Conservation (phyloP, 2,329 filamentous ascomycete genomes). For the Magnaporthiopsis poae region DNA sequence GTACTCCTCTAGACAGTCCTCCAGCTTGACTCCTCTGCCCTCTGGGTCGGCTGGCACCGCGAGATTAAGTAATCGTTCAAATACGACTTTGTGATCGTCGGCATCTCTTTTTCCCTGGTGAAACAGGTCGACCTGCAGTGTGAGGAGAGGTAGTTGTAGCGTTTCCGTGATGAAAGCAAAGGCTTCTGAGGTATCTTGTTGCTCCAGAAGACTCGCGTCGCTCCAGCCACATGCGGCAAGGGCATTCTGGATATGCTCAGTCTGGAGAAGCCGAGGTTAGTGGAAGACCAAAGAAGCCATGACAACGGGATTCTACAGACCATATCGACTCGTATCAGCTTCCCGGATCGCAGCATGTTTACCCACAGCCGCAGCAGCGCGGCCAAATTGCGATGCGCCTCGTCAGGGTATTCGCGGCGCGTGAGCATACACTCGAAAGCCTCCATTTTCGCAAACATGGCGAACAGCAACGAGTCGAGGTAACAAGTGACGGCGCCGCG, state of each 20-base stretch:
- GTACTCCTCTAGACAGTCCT: constrained; percentile 86
- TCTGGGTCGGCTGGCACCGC: constrained; percentile 72
- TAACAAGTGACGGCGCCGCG: constrained; percentile 85
- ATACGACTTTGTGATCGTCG: constrained; percentile 89
- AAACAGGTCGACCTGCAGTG: constrained; percentile 87
- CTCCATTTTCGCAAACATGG: constrained; percentile 85
- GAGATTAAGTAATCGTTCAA: constrained; percentile 81
- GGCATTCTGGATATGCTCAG: constrained; percentile 55
- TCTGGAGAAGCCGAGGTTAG: constrained; percentile 8
- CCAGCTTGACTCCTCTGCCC: constrained; percentile 64
- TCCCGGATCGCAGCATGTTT: constrained; percentile 77
- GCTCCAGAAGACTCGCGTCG: constrained; percentile 64
- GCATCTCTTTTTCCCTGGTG: constrained; percentile 72
- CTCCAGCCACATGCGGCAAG: constrained; percentile 80
- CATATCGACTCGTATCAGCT: constrained; percentile 75
- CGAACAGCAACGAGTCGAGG: constrained; percentile 79
- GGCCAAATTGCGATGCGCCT: constrained; percentile 61
- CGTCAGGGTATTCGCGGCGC: constrained; percentile 66
- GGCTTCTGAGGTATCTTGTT: constrained; percentile 92
- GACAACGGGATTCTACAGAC: constrained; percentile 37
- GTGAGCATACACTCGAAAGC: constrained; percentile 91
- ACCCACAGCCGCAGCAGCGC: constrained; percentile 80
- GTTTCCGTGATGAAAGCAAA: constrained; percentile 91
- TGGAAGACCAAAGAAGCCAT: not conserved
- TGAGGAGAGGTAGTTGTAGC: constrained; percentile 75